Base-by-base conservation (phyloP, 176 grass and related monocot genomes). In the Aegilops bicornis region DNA sequence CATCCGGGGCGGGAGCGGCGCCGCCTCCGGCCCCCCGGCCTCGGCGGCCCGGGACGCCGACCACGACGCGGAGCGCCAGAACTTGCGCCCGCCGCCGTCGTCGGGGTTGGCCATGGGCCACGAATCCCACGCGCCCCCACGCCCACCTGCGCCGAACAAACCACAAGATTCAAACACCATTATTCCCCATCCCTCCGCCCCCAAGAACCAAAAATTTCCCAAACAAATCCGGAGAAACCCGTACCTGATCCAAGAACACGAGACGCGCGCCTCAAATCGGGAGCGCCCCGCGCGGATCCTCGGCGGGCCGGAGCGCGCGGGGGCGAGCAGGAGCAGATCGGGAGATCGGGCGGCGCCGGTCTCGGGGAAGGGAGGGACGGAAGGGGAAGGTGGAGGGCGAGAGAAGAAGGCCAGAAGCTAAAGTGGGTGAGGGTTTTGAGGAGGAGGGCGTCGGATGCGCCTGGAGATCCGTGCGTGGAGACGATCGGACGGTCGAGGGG, bases 11-110 rank as follows among this genome's bases (percentile, higher is more conserved):
- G 79, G 89, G 73, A 76, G 73, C 24, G 8, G 73, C 69, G 1
- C 64, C 78, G 20, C 66, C 19, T 89, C 97, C 63, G 16, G 56
- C 24, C 68, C 70, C 31, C 79, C 73, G 29, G 85, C 73, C 35
- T 90, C 86, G 45, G 86, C 42, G 3, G 83, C 91, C 64, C 94
- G 83, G 3, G 94, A 90, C 19, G 92, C 66, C 13, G 97, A 96
- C 97, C 97, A 99, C 33, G 97, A 99, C 9, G 73, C 92, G 4
- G 97, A 99, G 82, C 97, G 93, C 92, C 92, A 94, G 89, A 92
- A 99, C 67, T 93, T 94, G 15, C 86, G 90, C 13, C 90, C 84
- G 15, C 13, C 40, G 54, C 89, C 90, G 77, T 88, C 89, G 36
- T 91, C 85, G n/a, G 89, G 85, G 50, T 86, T 91, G 82, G 81